Conservation (phyloP, 768 basidiomycete species). For the Amanita exitialis region DNA sequence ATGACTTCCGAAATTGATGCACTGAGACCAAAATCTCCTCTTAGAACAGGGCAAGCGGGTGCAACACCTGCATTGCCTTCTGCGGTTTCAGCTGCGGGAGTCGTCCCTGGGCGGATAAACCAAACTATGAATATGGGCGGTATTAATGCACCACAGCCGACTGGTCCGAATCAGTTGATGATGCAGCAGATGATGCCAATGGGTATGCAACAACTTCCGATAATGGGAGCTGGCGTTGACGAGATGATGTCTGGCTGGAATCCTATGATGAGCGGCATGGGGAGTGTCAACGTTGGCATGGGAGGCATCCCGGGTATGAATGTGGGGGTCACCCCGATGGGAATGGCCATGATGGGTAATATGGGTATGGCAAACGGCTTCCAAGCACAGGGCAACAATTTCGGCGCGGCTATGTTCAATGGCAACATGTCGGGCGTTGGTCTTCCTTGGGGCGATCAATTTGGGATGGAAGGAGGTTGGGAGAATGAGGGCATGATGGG, state of each 20-base stretch:
- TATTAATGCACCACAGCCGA: conserved; percentile 4
- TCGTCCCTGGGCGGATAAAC: conserved; percentile 9
- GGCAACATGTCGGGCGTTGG: conserved; percentile 22
- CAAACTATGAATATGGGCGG: conserved; percentile 6
- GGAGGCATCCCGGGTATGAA: conserved; percentile 22
- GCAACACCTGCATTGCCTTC: neutral
- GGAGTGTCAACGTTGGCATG: no score
- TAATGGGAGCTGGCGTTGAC: conserved; percentile 14
- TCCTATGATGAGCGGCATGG: conserved; percentile 25
- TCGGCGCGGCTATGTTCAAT: conserved; percentile 16
- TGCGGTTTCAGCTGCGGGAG: conserved; percentile 9
- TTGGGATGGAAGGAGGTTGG: conserved; percentile 21
- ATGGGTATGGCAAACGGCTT: conserved; percentile 17
- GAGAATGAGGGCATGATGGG: conserved; percentile 25
- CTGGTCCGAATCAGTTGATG: conserved; percentile 18
- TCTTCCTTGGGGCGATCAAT: conserved; percentile 26
- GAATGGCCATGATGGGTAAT: conserved; percentile 19
- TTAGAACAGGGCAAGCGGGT: conserved; percentile 25
- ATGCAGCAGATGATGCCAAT: conserved; percentile 33
- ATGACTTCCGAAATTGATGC: conserved; percentile 74
- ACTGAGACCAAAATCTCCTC: conserved; percentile 79
- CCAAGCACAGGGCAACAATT: conserved; percentile 11
- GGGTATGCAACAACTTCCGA: conserved; percentile 16
- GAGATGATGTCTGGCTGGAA: conserved; percentile 28
- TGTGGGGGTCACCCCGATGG: conserved; percentile 18